phyloP scores from a whole-genome alignment of 2,329 filamentous ascomycete genomes.

The Tolypocladium ophioglossoides region DNA sequence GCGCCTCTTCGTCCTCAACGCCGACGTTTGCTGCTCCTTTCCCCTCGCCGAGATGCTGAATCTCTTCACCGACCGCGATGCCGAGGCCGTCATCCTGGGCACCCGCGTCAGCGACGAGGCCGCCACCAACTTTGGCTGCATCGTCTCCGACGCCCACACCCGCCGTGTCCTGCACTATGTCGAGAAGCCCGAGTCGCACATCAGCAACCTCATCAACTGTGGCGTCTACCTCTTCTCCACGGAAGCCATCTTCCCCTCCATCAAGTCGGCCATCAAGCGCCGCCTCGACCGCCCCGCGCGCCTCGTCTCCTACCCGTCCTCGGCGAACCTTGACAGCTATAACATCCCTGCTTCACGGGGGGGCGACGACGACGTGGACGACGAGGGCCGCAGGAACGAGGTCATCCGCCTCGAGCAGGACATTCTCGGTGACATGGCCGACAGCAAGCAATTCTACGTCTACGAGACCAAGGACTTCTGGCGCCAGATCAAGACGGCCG shows the following conservation, averaged over 20 bases:
- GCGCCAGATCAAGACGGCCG: slow-evolving; percentile 99
- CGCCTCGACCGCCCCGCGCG: slow-evolving; percentile 76
- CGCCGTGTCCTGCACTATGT: slow-evolving; percentile 97
- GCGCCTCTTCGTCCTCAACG: slow-evolving; percentile 94
- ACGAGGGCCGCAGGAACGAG: slow-evolving; percentile 70
- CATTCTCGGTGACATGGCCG: slow-evolving; percentile 87
- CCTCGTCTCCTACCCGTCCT: slow-evolving; percentile 88
- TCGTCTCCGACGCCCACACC: slow-evolving; percentile 87
- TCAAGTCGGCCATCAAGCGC: slow-evolving; percentile 89
- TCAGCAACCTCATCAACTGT: slow-evolving; percentile 98
- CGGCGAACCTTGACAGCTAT: slow-evolving; percentile 75
- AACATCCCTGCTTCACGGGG: slow-evolving; percentile 29
- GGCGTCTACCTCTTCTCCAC: slow-evolving; percentile 96
- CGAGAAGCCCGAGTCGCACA: slow-evolving; percentile 95
- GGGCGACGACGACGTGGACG: slow-evolving; percentile 47
- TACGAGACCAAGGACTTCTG: slow-evolving; percentile 99
- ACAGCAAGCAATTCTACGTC: slow-evolving; percentile 96
- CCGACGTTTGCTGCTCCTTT: slow-evolving; percentile 98
- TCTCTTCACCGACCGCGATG: slow-evolving; percentile 88
- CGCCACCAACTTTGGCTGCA: slow-evolving; percentile 94
- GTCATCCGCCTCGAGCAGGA: slow-evolving; percentile 95
- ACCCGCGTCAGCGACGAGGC: slow-evolving; percentile 86
- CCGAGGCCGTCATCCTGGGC: slow-evolving; percentile 91
- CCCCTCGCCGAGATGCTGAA: slow-evolving; percentile 91
- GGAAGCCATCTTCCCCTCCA: slow-evolving; percentile 92